Conservation (phyloP, 1,139 yeast species). For the Lodderomyces metapsilosis region DNA sequence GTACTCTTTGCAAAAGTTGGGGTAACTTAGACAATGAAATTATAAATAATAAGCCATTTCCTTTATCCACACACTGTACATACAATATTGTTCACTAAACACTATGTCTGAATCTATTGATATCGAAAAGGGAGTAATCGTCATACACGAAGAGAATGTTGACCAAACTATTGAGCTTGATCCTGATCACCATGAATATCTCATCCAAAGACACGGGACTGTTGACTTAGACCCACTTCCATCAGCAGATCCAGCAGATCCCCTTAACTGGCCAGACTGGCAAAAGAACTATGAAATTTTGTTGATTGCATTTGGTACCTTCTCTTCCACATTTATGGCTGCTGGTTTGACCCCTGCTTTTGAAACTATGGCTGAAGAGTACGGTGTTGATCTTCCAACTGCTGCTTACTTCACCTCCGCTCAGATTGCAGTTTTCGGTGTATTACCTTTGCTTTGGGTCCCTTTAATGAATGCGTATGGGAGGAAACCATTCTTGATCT, state of each 20-base stretch:
- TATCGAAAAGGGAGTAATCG: slow-evolving; percentile 3
- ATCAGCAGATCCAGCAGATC: slow-evolving; percentile 17
- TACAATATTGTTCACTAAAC: background rate
- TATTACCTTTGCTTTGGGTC: slow-evolving; percentile 17
- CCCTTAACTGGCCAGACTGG: slow-evolving; percentile 19
- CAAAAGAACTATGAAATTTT: slow-evolving; percentile 14
- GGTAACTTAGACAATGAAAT: too few relatives aligned
- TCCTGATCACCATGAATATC: slow-evolving; percentile 15
- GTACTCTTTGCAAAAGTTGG: too few relatives aligned
- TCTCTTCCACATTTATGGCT: slow-evolving; percentile 18
- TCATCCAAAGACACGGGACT: slow-evolving; percentile 17
- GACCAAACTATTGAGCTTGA: background rate
- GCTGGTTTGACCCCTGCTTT: slow-evolving; percentile 19
- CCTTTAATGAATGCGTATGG: slow-evolving; percentile 19
- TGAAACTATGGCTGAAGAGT: slow-evolving; percentile 15
- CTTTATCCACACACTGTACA: background rate
- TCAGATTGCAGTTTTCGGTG: slow-evolving; percentile 17
- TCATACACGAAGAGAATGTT: background rate
- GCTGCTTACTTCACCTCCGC: slow-evolving; percentile 18
- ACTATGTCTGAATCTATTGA: background rate
- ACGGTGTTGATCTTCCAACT: slow-evolving; percentile 13
- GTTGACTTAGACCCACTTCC: slow-evolving; percentile 18
- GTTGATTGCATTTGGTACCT: slow-evolving; percentile 17
- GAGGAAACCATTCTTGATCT: slow-evolving; percentile 12
- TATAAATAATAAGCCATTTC: too few relatives aligned